A percentile compares a stretch with the other conserved stretches of the same genome.
Evolutionary conservation across 176 grass and related monocot genomes (phyloP).

Genomic region (Carex parvula): DNA sequence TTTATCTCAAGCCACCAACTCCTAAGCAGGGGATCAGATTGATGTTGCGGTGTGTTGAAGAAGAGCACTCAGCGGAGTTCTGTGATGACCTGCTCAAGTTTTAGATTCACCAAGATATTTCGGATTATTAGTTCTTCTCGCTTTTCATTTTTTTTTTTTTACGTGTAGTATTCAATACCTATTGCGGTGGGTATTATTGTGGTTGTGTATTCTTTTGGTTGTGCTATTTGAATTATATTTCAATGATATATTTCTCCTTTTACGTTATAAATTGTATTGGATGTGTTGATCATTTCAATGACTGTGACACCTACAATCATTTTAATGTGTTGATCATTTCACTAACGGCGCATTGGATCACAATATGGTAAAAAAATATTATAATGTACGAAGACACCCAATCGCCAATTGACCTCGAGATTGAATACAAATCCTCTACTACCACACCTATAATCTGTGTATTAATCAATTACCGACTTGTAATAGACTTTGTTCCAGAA

Average conservation of each 20-base stretch:
- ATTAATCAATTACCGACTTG: too few relatives aligned
- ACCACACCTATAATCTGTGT: too few relatives aligned
- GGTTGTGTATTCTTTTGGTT: neutral
- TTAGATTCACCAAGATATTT: neutral
- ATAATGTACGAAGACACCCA: too few relatives aligned
- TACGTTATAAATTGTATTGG: too few relatives aligned
- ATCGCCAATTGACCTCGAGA: too few relatives aligned
- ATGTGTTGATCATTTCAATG: too few relatives aligned
- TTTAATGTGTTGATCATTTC: too few relatives aligned
- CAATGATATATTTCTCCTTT: neutral
- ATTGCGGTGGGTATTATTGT: neutral
- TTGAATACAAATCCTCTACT: too few relatives aligned
- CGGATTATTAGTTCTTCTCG: neutral
- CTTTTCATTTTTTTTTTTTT: neutral
- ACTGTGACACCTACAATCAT: too few relatives aligned
- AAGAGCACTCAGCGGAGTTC: conserved; percentile 48
- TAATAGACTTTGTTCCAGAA: too few relatives aligned
- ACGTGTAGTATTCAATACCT: neutral
- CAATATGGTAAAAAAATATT: too few relatives aligned
- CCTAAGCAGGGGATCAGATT: conserved; percentile 72
- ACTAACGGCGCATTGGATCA: too few relatives aligned
- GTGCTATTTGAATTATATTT: neutral
- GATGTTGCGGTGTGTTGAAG: conserved; percentile 70
- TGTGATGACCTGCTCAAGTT: conserved; percentile 49
- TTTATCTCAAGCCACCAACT: conserved; percentile 59